These are phyloP conservation scores for Heliocybe sulcata DNA, from an alignment of 1,284 basidiomycete genomes.

Conservation along the genomic window DNA sequence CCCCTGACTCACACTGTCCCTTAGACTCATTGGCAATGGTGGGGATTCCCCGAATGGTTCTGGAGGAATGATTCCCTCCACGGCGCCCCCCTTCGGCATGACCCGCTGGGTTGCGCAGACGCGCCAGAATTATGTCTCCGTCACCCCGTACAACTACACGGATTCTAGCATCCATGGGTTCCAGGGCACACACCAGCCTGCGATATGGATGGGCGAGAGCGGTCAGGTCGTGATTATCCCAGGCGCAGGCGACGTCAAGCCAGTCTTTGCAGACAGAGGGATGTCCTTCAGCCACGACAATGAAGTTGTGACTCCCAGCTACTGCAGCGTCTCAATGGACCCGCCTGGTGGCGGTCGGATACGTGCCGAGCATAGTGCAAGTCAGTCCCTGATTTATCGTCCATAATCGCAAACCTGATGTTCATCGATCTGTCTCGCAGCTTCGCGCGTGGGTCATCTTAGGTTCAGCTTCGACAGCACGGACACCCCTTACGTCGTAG, in stretches of 20 bases:
- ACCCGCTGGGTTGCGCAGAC: conserved; percentile 76
- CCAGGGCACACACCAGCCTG: conserved; percentile 76
- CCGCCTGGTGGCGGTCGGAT: conserved; percentile 44
- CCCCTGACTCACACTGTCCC: not conserved
- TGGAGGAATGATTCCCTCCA: conserved; percentile 65
- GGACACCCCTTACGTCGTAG: conserved; percentile 49
- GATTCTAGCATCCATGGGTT: conserved; percentile 63
- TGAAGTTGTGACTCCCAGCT: conserved; percentile 59
- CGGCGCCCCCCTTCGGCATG: conserved; percentile 77
- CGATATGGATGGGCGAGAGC: conserved; percentile 89
- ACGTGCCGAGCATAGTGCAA: conserved; percentile 61
- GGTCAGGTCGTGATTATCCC: conserved; percentile 60
- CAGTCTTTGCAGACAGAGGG: conserved; percentile 53
- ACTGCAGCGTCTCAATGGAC: conserved; percentile 60
- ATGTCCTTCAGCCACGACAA: conserved; percentile 49
- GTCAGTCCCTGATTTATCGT: conserved; percentile 31
- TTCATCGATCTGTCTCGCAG: conserved; percentile 25
- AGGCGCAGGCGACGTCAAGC: conserved; percentile 45
- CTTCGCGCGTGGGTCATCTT: conserved; percentile 74
- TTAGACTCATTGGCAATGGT: conserved; percentile 61
- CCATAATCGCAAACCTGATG: conserved; percentile 4
- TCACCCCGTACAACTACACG: conserved; percentile 74
- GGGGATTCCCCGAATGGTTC: conserved; percentile 64
- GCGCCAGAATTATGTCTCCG: conserved; percentile 66
- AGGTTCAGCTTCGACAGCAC: conserved; percentile 59